Base-by-base conservation (phyloP, 1,284 basidiomycete genomes). In the Microbotryum intermedium region DNA sequence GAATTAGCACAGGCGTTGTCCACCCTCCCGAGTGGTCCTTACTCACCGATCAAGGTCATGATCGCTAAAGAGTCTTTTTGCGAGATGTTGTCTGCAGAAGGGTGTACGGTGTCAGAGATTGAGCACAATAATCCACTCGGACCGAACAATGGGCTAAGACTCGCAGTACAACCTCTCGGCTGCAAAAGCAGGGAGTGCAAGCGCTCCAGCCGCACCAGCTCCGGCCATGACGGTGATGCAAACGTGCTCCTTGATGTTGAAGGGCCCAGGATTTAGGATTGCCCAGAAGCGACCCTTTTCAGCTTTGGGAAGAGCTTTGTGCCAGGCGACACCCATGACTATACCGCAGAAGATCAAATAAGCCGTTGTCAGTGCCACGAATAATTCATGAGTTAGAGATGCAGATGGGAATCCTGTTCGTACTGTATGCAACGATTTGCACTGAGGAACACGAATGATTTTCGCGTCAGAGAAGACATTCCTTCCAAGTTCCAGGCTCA, bases 231-330 rank as follows among this genome's bases (percentile, higher is more conserved):
- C 59, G 39, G 59, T 23, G 28, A 58, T 42, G 57, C 54, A 53
- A n/a, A 55, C 51, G n/a, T 58, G 56, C 30, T 58, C 56, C 51
- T 58, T 58, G n/a, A 55, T 21, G 20, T 58, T 58, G 52, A 54
- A 58, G 10, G 56, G 25, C 26, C 56, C 26, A 6, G 49, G 56
- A n/a, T 58, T 58, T 8, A 58, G 81, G 70, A 80, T 55, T 53
- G 54, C 56, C 11, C 20, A 23, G 20, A 23, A 39, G 16, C 21
- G 21, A 23, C 34, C n/a, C 28, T 28, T 29, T 11, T 28, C 18
- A 16, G 21, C 28, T 23, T 52, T 52, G 50, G 34, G 50, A 23
- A 39, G 16, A 52, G 28, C 28, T 21, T 28, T 21, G 21, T 23
- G 21, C 50, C 28, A 52, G 13, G 50, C 26, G 23, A 49, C 34